These are phyloP conservation scores for Aspergillus felis DNA, from an alignment of 2,329 filamentous ascomycete genomes.

Conservation along the genomic window DNA sequence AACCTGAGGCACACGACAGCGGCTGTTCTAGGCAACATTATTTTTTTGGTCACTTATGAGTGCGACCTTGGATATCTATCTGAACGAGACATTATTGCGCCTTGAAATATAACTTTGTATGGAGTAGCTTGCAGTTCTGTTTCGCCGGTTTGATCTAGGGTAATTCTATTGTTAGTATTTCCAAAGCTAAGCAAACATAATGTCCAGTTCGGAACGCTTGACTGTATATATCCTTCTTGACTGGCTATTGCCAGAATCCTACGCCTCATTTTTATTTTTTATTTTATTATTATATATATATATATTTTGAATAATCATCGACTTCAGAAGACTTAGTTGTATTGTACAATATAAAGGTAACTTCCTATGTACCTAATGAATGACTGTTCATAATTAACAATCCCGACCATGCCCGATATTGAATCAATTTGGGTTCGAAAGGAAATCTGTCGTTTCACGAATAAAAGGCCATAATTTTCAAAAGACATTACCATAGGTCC, in stretches of 20 bases:
- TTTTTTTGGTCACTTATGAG: neutral
- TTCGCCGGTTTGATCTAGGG: neutral
- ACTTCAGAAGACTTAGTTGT: neutral
- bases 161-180: neutral
- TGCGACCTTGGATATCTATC: neutral
- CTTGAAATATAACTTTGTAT: too few species aligned
- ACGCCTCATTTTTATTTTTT: neutral
- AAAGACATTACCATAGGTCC: conserved; percentile 5
- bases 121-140: too few species aligned
- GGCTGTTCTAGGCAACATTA: neutral
- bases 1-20: neutral
- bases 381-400: neutral
- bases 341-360: neutral
- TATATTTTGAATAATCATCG: too few species aligned
- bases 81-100: neutral
- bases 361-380: neutral
- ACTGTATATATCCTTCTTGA: too few species aligned
- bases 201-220: neutral
- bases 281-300: too few species aligned
- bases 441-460: neutral
- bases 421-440: neutral
- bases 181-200: neutral
- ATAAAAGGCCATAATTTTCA: neutral
- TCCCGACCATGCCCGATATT: neutral
- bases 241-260: neutral